Conservation (phyloP, 148 eudicot genomes). For the Rhododendron molle region DNA sequence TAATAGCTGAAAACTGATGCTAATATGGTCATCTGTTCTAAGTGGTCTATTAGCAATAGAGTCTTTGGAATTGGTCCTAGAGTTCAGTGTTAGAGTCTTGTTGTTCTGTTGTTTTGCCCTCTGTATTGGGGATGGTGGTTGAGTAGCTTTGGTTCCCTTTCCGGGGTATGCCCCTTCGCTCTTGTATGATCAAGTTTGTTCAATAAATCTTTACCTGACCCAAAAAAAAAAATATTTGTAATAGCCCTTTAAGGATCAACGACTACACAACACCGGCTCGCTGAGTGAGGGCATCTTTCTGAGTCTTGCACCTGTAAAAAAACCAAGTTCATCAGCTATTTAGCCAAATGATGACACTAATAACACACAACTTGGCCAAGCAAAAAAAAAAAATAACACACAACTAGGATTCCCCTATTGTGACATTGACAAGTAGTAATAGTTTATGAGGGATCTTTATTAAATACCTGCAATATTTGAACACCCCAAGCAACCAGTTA, state of each 20-base stretch:
- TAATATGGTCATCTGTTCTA: too few relatives aligned
- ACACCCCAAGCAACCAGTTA: background rate
- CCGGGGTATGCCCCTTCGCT: too few relatives aligned
- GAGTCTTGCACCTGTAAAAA: constrained; percentile 56
- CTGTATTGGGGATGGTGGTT: too few relatives aligned
- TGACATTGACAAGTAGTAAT: background rate
- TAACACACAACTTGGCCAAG: background rate
- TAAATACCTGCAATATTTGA: background rate
- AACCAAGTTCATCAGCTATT: background rate
- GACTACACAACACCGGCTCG: constrained; percentile 34
- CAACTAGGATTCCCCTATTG: background rate
- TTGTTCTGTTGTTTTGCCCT: too few relatives aligned
- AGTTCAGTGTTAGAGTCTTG: too few relatives aligned
- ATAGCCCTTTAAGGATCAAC: background rate
- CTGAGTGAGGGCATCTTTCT: constrained; percentile 35
- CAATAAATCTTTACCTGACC: too few relatives aligned
- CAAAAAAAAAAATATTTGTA: too few relatives aligned
- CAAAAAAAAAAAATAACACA: too few relatives aligned
- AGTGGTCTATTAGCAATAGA: too few relatives aligned
- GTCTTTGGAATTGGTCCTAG: too few relatives aligned
- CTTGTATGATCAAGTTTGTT: too few relatives aligned
- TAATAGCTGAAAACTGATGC: background rate
- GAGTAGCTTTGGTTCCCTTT: too few relatives aligned
- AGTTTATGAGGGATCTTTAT: background rate
- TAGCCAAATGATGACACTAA: background rate